Evolutionary conservation across 2,329 filamentous ascomycete genomes (phyloP).

Genomic region (Epicoccum nigrum): DNA sequence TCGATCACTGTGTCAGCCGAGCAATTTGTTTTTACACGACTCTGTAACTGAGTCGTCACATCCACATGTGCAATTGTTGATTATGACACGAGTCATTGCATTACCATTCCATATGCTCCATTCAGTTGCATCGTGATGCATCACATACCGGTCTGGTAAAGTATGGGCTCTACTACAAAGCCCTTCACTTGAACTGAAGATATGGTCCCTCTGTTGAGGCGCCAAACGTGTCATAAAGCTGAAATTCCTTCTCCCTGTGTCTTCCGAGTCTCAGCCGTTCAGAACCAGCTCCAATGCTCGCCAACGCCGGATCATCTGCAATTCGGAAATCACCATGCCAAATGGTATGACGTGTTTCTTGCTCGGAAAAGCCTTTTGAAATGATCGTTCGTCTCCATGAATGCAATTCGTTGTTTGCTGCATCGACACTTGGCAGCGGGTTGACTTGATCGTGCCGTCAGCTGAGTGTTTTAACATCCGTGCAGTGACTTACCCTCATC

Average conservation of each 20-base stretch:
- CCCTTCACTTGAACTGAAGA: background rate
- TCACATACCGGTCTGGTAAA: too few relatives aligned
- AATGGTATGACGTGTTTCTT: background rate
- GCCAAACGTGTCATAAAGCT: background rate
- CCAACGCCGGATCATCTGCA: background rate
- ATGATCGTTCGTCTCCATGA: background rate
- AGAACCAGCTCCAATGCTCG: background rate
- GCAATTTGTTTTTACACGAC: too few relatives aligned
- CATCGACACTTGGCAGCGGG: background rate
- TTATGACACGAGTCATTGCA: too few relatives aligned
- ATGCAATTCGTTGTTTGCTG: background rate
- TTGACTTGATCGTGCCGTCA: background rate
- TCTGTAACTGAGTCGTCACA: too few relatives aligned
- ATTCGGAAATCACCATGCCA: background rate
- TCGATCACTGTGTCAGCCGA: too few relatives aligned
- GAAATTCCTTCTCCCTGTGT: background rate
- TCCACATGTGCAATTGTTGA: too few relatives aligned
- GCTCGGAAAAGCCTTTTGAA: background rate
- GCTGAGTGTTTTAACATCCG: background rate
- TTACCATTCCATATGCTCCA: too few relatives aligned
- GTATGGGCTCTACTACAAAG: background rate
- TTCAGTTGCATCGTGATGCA: too few relatives aligned
- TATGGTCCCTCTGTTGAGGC: background rate
- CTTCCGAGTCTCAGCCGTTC: background rate
- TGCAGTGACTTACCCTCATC: background rate